These are phyloP conservation scores for Lepidium didymum DNA, from an alignment of 345 rosid species.

Conservation along the genomic window DNA sequence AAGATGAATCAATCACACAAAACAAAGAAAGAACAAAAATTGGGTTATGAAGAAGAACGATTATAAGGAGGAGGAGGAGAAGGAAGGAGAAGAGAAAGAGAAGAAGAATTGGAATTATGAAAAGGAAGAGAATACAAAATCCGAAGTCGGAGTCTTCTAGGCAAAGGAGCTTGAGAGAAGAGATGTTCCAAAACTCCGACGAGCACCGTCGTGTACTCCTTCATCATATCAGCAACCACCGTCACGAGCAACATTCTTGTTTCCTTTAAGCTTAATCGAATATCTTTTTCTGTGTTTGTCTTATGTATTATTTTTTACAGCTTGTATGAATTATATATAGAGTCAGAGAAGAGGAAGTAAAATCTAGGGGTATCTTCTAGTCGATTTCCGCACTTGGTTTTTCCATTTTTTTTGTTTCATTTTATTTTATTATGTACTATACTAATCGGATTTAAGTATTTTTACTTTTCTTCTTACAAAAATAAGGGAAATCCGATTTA, in stretches of 20 bases:
- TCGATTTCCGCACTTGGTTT: slow-evolving; percentile 18
- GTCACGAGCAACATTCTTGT: slow-evolving; percentile 63
- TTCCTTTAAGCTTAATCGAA: background rate
- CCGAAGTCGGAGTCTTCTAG: slow-evolving; percentile 70
- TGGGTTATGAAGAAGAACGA: background rate
- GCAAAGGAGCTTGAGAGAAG: slow-evolving; percentile 63
- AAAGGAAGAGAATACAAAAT: slow-evolving; percentile 70
- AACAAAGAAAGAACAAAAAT: background rate
- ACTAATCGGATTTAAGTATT: too few relatives aligned
- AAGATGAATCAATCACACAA: background rate
- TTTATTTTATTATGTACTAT: too few relatives aligned
- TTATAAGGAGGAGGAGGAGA: background rate
- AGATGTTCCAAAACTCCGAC: slow-evolving; percentile 65
- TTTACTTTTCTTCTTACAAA: too few relatives aligned
- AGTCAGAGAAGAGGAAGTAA: background rate
- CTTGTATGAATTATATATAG: background rate
- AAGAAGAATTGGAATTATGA: slow-evolving; percentile 26
- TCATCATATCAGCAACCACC: slow-evolving; percentile 59
- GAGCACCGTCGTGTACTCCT: slow-evolving; percentile 78
- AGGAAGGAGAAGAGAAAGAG: slow-evolving; percentile 16
- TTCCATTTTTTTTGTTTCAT: background rate
- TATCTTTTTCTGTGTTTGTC: background rate
- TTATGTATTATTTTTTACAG: background rate
- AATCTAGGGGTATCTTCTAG: slow-evolving; percentile 18
- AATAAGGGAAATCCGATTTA: too few relatives aligned